Base-by-base conservation (phyloP, 1,139 yeast species). In the Yamadazyma triangularis region DNA sequence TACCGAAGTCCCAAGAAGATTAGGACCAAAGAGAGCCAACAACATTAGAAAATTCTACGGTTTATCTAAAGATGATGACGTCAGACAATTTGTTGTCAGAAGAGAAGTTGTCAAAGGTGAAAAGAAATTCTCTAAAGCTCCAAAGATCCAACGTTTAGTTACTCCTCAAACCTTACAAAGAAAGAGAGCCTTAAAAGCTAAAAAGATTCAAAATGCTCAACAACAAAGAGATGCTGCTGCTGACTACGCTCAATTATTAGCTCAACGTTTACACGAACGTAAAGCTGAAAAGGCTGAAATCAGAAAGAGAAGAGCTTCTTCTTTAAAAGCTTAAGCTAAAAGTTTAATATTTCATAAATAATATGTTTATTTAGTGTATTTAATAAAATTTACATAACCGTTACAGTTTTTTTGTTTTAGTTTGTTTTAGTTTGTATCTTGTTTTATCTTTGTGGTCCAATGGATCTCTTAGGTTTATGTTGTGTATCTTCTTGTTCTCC, bases 1-100 rank as follows among this genome's bases (percentile, higher is more conserved):
- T 70, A 58, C 79, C 62, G 80, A 93, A 65, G 82, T 83, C 61
- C 95, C 97, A 76, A 89, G 89, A 84, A 88, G 97, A 80, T 84
- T 89, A 65, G 98, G 97, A 62, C 98, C 98, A 74, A 91, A 91
- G 94, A 88, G 97, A 83, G 98, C 98, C 65, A 88, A 87, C 93
- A 74, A 89, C 88, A 91, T 91, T 70, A 88, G 97, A 83, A 88
- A 88, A 74, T 89, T 91, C 94, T 91, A 86, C 64, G 96, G 96
- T 76, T 82, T 91, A 66, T 70, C 96, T 74, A 88, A 89, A 82
- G 95, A 87, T 70, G 96, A 87, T 61, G 96, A 87, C 64, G 96
- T 87, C 47, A 74, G 80, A 72, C 81, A 89, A 77, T 91, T 79
- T 70, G 98, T 91, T 58, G 84, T 91, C 64, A 93, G 97, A 79